Evolutionary conservation across 192 early-diverging fungal species (phyloP).

Genomic region (Funneliformis geosporum): DNA sequence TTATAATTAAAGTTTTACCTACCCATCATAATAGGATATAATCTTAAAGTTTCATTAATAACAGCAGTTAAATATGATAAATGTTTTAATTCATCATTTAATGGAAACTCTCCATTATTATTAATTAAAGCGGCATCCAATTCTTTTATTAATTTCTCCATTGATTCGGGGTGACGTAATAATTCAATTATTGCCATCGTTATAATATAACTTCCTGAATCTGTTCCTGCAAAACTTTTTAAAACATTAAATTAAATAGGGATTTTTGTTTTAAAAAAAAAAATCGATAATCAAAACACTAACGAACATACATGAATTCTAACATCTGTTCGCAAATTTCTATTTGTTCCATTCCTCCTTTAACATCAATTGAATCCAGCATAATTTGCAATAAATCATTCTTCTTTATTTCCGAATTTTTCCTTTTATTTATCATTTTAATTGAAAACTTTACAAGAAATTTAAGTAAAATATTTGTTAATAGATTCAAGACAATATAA

Average conservation of each 20-base stretch:
- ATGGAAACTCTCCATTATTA: constrained; percentile 26
- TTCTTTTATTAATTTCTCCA: constrained; percentile 35
- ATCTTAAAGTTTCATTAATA: constrained; percentile 57
- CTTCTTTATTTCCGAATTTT: not conserved
- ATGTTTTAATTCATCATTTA: constrained; percentile 48
- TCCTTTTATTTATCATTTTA: constrained; percentile 2
- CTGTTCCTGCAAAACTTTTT: constrained; percentile 41
- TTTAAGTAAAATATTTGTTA: not conserved
- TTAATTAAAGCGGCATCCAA: constrained; percentile 34
- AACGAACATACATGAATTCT: constrained; percentile 15
- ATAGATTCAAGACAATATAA: not conserved
- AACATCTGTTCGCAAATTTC: constrained; percentile 34
- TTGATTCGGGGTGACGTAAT: constrained; percentile 33
- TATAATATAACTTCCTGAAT: constrained; percentile 35
- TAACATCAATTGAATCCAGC: constrained; percentile 31
- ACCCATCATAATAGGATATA: constrained; percentile 43
- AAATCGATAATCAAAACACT: not conserved
- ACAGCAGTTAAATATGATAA: constrained; percentile 53
- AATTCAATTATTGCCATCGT: constrained; percentile 37
- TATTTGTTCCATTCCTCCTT: constrained; percentile 30
- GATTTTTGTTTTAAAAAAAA: not conserved
- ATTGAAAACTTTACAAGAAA: constrained; percentile 4
- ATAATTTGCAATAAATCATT: constrained; percentile 46
- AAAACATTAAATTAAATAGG: not conserved
- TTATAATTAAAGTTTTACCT: not conserved